These are phyloP conservation scores for Suillus subluteus DNA, from an alignment of 768 basidiomycete genomes.

Conservation along the genomic window DNA sequence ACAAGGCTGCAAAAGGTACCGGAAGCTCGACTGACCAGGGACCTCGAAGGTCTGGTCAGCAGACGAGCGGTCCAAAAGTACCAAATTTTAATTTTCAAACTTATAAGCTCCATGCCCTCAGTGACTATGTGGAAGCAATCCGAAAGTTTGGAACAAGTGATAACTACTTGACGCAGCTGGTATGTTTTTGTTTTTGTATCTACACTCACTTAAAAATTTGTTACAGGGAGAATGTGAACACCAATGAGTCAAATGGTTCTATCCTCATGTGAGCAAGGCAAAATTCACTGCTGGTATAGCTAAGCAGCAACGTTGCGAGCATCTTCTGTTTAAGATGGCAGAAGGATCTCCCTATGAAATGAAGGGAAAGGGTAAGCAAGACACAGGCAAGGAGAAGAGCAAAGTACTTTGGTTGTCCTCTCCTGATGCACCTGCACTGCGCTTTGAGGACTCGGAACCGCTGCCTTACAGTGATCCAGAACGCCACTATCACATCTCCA, in stretches of 20 bases:
- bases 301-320: slow-evolving; percentile 18
- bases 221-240: slow-evolving; percentile 44
- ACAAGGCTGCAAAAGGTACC: not conserved
- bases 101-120: slow-evolving; percentile 19
- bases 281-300: slow-evolving; percentile 32
- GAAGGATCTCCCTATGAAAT: not conserved
- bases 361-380: not conserved
- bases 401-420: too few species aligned
- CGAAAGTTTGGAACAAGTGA: slow-evolving; percentile 37
- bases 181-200: slow-evolving; percentile 15
- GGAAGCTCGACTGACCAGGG: too few species aligned
- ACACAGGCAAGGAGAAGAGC: too few species aligned
- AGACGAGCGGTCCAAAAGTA: not conserved
- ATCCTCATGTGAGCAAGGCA: slow-evolving; percentile 38
- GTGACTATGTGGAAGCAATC: slow-evolving; percentile 17
- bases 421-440: not conserved
- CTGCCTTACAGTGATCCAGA: not conserved
- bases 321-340: slow-evolving; percentile 16
- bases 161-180: slow-evolving; percentile 34
- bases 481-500: not conserved
- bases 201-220: not conserved
- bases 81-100: slow-evolving; percentile 11
- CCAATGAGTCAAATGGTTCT: slow-evolving; percentile 38
- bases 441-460: not conserved
- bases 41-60: too few species aligned